Evolutionary conservation across 768 basidiomycete species (phyloP).

Genomic region (Mycena crocata): DNA sequence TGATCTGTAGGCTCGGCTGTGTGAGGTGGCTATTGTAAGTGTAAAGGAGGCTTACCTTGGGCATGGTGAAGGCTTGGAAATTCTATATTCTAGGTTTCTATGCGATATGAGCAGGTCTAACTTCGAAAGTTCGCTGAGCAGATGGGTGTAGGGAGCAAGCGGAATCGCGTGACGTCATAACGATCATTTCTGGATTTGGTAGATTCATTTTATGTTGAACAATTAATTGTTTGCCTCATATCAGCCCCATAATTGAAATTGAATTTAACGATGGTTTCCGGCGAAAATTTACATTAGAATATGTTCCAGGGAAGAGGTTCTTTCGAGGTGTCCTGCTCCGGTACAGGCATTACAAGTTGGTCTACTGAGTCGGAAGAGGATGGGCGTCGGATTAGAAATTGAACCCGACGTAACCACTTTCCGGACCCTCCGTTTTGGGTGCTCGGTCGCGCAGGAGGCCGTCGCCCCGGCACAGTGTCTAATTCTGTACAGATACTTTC

Average conservation of each 20-base stretch:
- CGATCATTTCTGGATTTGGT: background rate
- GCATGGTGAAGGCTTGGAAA: background rate
- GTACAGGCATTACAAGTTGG: no score
- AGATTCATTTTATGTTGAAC: background rate
- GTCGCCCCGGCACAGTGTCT: background rate
- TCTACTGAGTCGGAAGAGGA: no score
- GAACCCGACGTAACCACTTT: background rate
- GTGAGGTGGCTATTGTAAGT: background rate
- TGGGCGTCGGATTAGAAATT: no score
- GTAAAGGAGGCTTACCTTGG: background rate
- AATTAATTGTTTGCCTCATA: no score
- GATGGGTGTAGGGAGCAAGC: background rate
- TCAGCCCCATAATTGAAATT: no score
- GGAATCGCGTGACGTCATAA: background rate
- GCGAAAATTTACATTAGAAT: no score
- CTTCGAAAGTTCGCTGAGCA: background rate
- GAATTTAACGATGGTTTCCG: no score
- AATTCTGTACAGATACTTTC: background rate
- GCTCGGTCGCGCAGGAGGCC: no score
- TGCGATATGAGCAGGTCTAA: background rate
- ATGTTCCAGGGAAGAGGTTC: no score
- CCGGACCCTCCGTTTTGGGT: background rate
- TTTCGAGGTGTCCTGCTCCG: no score
- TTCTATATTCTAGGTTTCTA: background rate
- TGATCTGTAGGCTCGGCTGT: conserved; percentile 27